Conservation (phyloP, 169 alveolate genomes). For the Plasmodium blacklocki region DNA sequence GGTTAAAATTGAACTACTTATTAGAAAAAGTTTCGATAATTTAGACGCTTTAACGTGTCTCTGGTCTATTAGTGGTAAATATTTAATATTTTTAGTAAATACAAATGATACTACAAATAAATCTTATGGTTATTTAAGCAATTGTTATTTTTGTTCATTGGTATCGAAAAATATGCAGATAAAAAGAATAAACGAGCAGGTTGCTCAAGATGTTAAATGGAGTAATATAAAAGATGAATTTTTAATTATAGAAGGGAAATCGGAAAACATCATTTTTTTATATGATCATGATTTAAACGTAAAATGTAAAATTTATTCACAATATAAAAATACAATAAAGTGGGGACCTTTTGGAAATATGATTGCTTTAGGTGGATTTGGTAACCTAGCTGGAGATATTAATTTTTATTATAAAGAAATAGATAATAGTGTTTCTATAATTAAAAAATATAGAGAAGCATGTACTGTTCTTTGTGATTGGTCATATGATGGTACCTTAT, state of each 20-base stretch:
- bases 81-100: constrained; percentile 27
- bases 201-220: constrained; percentile 87
- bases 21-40: constrained; percentile 13
- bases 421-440: constrained; percentile 75
- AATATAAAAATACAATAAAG: constrained; percentile 83
- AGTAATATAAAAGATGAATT: constrained; percentile 80
- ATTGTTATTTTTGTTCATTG: constrained; percentile 54
- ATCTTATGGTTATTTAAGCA: constrained; percentile 55
- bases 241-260: constrained; percentile 83
- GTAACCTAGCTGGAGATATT: constrained; percentile 86
- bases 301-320: constrained; percentile 76
- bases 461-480: constrained; percentile 87
- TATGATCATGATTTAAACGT: constrained; percentile 77
- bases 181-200: constrained; percentile 75
- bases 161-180: constrained; percentile 17
- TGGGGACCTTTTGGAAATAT: constrained; percentile 86
- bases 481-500: constrained; percentile 83
- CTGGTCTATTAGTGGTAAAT: constrained; percentile 33
- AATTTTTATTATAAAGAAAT: constrained; percentile 78
- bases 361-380: constrained; percentile 87
- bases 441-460: constrained; percentile 80
- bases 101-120: constrained; percentile 56
- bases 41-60: constrained; percentile 27
- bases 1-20: constrained; percentile 5
- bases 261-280: constrained; percentile 80